Evolutionary conservation across 192 early-diverging fungal species (phyloP).

Genomic region (Podila epicladia): DNA sequence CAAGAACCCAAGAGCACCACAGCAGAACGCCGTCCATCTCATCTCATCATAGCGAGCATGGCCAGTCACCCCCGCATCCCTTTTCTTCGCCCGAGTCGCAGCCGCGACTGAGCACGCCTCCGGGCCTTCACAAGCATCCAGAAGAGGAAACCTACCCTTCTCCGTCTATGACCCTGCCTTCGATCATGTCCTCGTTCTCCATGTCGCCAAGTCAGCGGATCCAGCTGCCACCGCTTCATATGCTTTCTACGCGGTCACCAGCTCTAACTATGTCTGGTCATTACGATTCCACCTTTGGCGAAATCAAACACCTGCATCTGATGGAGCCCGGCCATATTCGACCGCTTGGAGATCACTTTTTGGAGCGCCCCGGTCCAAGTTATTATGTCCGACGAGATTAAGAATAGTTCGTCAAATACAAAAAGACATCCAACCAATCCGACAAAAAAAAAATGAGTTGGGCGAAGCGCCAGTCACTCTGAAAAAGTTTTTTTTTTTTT

Average conservation of each 20-base stretch:
- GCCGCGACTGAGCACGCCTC: neutral
- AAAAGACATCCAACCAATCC: neutral
- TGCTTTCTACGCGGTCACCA: slow-evolving; percentile 14
- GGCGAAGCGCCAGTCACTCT: slow-evolving; percentile 2
- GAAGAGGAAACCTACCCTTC: neutral
- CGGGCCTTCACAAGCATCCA: neutral
- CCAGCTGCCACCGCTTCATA: slow-evolving; percentile 39
- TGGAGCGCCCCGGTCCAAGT: neutral
- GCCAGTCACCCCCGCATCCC: slow-evolving; percentile 36
- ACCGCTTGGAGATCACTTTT: neutral
- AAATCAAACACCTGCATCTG: neutral
- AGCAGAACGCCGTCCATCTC: slow-evolving; percentile 44
- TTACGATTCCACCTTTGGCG: too few relatives aligned
- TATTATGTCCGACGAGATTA: neutral
- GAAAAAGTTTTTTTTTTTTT: neutral
- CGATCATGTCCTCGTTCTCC: slow-evolving; percentile 17
- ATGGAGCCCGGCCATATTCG: neutral
- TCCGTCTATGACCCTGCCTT: slow-evolving; percentile 3
- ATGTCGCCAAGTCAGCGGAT: slow-evolving; percentile 16
- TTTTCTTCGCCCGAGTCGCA: slow-evolving; percentile 25
- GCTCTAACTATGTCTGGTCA: neutral
- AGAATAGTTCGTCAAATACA: neutral
- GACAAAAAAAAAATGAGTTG: neutral
- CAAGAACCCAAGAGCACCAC: slow-evolving; percentile 3
- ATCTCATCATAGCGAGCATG: slow-evolving; percentile 26